Evolutionary conservation across 116 monocot species (phyloP).

Genomic region (Trichopus zeylanicus): DNA sequence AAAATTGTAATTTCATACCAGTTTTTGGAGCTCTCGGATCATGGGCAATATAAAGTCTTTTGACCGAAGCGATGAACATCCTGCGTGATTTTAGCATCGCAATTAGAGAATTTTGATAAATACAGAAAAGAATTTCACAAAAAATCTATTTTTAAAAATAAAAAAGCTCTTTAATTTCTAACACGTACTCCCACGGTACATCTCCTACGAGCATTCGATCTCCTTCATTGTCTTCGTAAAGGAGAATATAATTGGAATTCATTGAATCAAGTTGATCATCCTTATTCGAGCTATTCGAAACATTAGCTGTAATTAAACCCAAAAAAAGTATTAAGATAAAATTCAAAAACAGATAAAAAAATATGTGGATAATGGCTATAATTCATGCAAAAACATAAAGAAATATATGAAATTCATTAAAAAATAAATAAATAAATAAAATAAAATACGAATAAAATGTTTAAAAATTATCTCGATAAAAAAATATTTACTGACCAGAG

Average conservation of each 20-base stretch:
- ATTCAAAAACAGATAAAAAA: too few species aligned
- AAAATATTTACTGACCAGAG: conserved; percentile 16
- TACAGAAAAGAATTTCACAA: too few species aligned
- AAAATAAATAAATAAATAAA: too few species aligned
- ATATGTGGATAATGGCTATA: too few species aligned
- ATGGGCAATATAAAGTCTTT: conserved; percentile 43
- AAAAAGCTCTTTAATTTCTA: not conserved
- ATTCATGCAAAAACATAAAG: too few species aligned
- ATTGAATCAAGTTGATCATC: conserved; percentile 14
- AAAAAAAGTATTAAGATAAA: too few species aligned
- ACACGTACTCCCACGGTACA: conserved; percentile 2
- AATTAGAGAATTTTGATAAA: too few species aligned
- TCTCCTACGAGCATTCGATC: conserved; percentile 57
- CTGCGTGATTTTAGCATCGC: conserved; percentile 23
- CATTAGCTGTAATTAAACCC: too few species aligned
- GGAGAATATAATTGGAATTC: conserved; percentile 28
- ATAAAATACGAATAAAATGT: too few species aligned
- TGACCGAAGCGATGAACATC: conserved; percentile 62
- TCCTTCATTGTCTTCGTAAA: conserved; percentile 75
- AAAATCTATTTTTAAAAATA: not conserved
- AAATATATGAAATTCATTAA: too few species aligned
- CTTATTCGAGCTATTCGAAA: conserved; percentile 6
- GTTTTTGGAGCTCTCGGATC: conserved; percentile 6
- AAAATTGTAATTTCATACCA: too few species aligned
- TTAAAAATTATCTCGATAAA: not conserved